Evolutionary conservation across 495 filamentous ascomycete genomes (phyloP), one percentile per base, ranked within the genome.

Genomic region (Cladorrhinum samala): DNA sequence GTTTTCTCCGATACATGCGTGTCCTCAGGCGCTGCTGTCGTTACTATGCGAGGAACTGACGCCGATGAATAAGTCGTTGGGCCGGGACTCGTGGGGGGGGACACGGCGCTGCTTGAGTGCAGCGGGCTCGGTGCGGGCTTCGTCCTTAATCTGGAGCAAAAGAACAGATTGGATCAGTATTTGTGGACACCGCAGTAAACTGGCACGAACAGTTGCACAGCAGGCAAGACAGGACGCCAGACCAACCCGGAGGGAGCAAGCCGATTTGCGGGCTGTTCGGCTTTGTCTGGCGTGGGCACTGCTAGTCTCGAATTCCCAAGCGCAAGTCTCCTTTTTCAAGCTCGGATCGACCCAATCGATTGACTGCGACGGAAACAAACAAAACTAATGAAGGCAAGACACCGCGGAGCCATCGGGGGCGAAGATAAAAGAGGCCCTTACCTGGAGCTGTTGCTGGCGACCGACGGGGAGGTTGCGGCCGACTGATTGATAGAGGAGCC

Each of bases 41-140:
- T 69, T 38, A 73, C 61, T 54, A 72, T 71, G 47, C 61, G 66
- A 23, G 67, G 66, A 19, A 70, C 61, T n/a, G 45, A 27, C 42
- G 61, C 46, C 43, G 62, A 54, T n/a, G 66, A 63, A 33, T 71
- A 60, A 46, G 55, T 60, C 39, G 67, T 69, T 60, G 72, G 67
- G 61, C 68, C 68, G 49, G 66, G 68, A 58, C 67, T 73, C 46
- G 72, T 67, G 48, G 72, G 68, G 46, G 66, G 68, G 56, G 71
- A 70, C 50, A 63, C 59, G 41, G 61, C 63, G 38, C 58, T 69
- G 56, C 59, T 72, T 33, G 68, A 70, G 50, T 69, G 70, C 30
- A 71, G 55, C 49, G 74, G 72, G 59, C 71, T 76, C 46, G 71
- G 70, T 53, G 59, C 66, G 36, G 67, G 66, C 61, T 58, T 63